Percentiles rank a stretch among this genome's conserved stretches.
Conservation (phyloP, 2,329 filamentous ascomycete genomes). For the Fusarium sp. region DNA sequence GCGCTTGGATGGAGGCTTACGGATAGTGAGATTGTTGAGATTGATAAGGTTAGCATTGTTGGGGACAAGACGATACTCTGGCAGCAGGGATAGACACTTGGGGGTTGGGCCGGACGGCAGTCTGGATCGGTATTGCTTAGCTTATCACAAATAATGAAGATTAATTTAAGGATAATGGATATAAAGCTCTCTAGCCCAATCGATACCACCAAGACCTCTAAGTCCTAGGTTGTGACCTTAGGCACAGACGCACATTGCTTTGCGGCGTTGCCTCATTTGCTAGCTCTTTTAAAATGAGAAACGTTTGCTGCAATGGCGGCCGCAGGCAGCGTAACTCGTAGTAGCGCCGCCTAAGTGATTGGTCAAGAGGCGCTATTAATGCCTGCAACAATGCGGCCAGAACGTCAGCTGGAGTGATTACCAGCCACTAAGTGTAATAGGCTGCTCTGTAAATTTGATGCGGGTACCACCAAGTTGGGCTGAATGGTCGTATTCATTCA, state of each 20-base stretch:
- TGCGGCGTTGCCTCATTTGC: too few species aligned
- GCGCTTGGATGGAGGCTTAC: slow-evolving; percentile 12
- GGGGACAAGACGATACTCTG: slow-evolving; percentile 1
- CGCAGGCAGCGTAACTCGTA: too few species aligned
- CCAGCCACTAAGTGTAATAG: neutral
- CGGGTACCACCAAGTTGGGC: neutral
- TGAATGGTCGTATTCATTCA: neutral
- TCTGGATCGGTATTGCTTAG: fast-evolving
- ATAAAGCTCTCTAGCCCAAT: neutral
- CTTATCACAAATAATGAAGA: fast-evolving
- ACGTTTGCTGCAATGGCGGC: neutral
- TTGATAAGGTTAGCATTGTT: slow-evolving; percentile 2
- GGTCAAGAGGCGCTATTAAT: too few species aligned
- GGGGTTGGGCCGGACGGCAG: fast-evolving
- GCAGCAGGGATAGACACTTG: neutral
- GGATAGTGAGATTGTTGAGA: neutral
- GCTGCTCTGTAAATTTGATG: fast-evolving
- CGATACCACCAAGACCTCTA: too few species aligned
- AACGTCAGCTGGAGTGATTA: fast-evolving
- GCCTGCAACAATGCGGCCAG: neutral
- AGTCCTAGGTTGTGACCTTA: too few species aligned
- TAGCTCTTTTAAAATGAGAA: too few species aligned
- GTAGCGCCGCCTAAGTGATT: too few species aligned
- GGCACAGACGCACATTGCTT: too few species aligned
- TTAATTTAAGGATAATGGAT: fast-evolving